A percentile compares a stretch with the other conserved stretches of the same genome.
Conservation (phyloP, 352 stramenopile genomes). For the Thalassiosira exigua region DNA sequence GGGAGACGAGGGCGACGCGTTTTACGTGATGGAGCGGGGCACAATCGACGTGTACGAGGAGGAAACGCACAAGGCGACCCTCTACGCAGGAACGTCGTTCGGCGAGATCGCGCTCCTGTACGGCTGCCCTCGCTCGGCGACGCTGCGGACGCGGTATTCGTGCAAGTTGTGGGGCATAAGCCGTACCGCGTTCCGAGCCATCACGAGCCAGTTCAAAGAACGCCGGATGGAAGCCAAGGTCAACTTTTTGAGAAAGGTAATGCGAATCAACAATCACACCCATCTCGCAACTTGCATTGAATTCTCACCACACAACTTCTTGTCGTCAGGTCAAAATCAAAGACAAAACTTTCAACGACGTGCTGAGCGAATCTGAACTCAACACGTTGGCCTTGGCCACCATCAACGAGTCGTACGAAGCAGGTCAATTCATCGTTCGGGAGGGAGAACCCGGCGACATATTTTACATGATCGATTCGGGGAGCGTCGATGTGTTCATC, state of each 20-base stretch:
- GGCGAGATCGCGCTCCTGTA: slow-evolving; percentile 97
- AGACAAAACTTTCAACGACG: slow-evolving; percentile 56
- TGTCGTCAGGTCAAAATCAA: slow-evolving; percentile 70
- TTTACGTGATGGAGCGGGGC: slow-evolving; percentile 79
- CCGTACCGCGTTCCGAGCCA: slow-evolving; percentile 69
- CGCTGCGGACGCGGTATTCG: slow-evolving; percentile 87
- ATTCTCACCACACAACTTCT: no score
- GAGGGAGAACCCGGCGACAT: slow-evolving; percentile 83
- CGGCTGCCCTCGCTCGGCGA: slow-evolving; percentile 92
- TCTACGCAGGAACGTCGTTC: slow-evolving; percentile 83
- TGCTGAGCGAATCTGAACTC: slow-evolving; percentile 80
- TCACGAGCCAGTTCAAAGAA: slow-evolving; percentile 60
- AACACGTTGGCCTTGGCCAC: slow-evolving; percentile 79
- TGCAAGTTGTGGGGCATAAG: slow-evolving; percentile 95
- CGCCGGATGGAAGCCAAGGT: slow-evolving; percentile 57
- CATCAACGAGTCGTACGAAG: slow-evolving; percentile 61
- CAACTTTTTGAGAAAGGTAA: slow-evolving; percentile 64
- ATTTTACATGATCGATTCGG: slow-evolving; percentile 83
- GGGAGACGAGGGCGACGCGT: slow-evolving; percentile 72
- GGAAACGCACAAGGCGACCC: slow-evolving; percentile 30
- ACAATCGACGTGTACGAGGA: slow-evolving; percentile 68
- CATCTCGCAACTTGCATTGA: no score
- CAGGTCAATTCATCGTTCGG: slow-evolving; percentile 83
- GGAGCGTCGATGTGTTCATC: slow-evolving; percentile 70
- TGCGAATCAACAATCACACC: no score